Evolutionary conservation across 176 grass and related monocot genomes (phyloP).

Genomic region (Themeda triandra): DNA sequence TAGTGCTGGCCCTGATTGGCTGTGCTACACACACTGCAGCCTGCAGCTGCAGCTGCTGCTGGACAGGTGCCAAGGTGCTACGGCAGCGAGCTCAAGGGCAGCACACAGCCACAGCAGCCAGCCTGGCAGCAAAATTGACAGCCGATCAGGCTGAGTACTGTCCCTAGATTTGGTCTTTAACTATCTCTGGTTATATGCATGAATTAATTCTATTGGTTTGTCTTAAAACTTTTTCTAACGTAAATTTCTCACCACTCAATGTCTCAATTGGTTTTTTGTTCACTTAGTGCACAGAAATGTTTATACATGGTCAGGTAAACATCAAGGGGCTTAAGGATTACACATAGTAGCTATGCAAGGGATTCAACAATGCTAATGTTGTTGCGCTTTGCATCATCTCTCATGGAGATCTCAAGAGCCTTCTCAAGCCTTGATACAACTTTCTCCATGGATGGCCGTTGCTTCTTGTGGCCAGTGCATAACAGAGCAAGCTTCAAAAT

Average conservation of each 20-base stretch:
- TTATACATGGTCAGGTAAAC: constrained; percentile 20
- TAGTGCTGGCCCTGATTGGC: neutral
- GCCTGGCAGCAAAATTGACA: too few species aligned
- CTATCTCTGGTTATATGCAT: neutral
- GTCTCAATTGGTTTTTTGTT: neutral
- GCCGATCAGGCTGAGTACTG: too few species aligned
- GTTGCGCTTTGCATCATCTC: constrained; percentile 6
- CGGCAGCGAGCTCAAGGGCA: too few species aligned
- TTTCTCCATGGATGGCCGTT: constrained; percentile 59
- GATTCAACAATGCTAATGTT: constrained; percentile 30
- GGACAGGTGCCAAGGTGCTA: too few species aligned
- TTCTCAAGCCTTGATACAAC: constrained; percentile 50
- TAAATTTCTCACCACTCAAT: neutral
- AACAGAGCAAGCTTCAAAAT: constrained; percentile 56
- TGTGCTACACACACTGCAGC: too few species aligned
- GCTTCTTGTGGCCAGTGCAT: constrained; percentile 62
- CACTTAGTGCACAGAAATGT: constrained; percentile 9
- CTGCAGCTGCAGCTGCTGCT: too few species aligned
- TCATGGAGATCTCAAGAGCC: constrained; percentile 50
- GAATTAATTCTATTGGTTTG: neutral
- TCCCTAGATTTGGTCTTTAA: neutral
- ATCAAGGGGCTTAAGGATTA: constrained; percentile 1
- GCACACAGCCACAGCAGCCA: too few species aligned
- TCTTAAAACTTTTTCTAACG: neutral
- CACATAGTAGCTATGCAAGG: constrained; percentile 13